Percentiles rank a stretch among this genome's conserved stretches.
Evolutionary conservation across 108 stramenopile species (phyloP).

Genomic region (Nitzschia inconspicua): DNA sequence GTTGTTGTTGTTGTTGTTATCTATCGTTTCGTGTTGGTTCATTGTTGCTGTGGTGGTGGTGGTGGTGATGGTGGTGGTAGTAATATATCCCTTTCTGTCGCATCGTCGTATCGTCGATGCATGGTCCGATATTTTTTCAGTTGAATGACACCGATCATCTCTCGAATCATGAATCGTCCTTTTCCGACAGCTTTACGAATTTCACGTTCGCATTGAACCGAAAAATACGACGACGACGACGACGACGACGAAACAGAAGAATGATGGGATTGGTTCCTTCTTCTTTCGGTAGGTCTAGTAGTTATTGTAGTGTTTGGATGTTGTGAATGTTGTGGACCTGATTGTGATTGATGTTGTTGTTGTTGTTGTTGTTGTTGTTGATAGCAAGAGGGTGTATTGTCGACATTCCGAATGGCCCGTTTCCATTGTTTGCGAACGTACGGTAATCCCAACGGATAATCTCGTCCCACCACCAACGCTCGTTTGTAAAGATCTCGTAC

Average conservation of each 20-base stretch:
- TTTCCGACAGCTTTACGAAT: constrained; percentile 80
- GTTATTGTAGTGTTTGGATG: no score
- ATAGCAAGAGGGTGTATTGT: constrained; percentile 65
- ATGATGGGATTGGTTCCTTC: background rate
- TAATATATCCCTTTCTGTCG: background rate
- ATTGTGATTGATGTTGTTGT: background rate
- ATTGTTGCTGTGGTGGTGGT: no score
- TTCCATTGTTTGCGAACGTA: constrained; percentile 83
- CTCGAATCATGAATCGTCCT: constrained; percentile 80
- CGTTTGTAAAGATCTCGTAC: constrained; percentile 93
- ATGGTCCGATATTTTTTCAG: constrained; percentile 77
- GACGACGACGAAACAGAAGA: background rate
- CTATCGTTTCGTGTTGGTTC: no score
- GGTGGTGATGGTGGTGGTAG: no score
- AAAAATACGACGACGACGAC: no score
- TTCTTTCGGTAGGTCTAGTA: no score
- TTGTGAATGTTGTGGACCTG: background rate
- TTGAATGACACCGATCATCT: constrained; percentile 75
- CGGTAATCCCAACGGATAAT: constrained; percentile 87
- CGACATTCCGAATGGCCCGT: constrained; percentile 65
- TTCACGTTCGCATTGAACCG: constrained; percentile 81
- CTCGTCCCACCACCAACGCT: constrained; percentile 74
- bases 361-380: background rate
- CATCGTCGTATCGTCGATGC: constrained; percentile 41
- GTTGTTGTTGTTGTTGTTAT: no score